Evolutionary conservation across 2,329 filamentous ascomycete genomes (phyloP).

Genomic region (Coniochaeta sp.): DNA sequence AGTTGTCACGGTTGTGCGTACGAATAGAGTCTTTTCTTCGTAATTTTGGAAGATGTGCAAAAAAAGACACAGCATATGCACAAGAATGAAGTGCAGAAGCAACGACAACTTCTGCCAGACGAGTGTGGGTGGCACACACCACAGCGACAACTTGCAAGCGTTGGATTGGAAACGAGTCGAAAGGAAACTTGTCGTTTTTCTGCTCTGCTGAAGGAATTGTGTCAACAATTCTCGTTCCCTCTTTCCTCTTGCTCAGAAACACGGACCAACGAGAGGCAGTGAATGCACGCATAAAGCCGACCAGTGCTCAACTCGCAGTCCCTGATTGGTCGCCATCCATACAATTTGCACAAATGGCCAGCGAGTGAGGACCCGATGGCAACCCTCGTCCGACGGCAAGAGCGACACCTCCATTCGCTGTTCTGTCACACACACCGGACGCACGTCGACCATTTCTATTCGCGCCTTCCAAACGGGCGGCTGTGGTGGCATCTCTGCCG

Average conservation of each 20-base stretch:
- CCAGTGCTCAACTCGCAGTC: conserved; percentile 1
- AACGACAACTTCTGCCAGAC: neutral
- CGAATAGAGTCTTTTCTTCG: conserved; percentile 6
- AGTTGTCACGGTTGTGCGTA: too few relatives aligned
- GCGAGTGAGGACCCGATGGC: neutral
- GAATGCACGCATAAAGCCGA: conserved; percentile 12
- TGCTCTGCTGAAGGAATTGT: conserved; percentile 2
- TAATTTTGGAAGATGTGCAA: conserved; percentile 10
- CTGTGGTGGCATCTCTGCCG: neutral
- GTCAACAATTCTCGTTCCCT: too few relatives aligned
- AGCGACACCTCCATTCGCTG: conserved; percentile 1
- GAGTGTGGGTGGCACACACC: conserved; percentile 7
- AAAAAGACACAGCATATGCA: neutral
- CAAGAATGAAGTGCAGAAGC: neutral
- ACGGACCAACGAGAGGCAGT: conserved; percentile 3
- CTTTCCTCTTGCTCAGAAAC: neutral
- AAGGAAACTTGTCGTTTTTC: conserved; percentile 4
- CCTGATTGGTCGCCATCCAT: conserved; percentile 15
- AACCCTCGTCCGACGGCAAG: conserved; percentile 3
- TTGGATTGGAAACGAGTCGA: conserved; percentile 6
- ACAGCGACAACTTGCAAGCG: conserved; percentile 6
- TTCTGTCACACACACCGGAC: conserved; percentile 6
- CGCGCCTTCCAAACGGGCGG: neutral
- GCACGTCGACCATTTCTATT: conserved; percentile 1
- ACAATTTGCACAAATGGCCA: conserved; percentile 11